These are phyloP conservation scores for Tremellales sp. DNA, from an alignment of 1,284 basidiomycete species.

Conservation along the genomic window DNA sequence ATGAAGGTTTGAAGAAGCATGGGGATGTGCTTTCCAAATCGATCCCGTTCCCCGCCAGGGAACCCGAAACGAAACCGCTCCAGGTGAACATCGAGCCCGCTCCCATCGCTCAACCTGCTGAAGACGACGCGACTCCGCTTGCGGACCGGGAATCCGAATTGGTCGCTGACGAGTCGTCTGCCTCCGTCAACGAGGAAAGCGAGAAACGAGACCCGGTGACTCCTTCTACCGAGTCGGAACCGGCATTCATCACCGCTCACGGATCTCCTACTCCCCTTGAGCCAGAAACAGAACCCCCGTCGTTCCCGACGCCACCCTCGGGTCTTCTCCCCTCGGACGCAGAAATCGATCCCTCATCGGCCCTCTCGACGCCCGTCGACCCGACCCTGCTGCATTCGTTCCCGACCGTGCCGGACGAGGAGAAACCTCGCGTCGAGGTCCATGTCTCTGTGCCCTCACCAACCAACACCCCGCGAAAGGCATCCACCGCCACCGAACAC, in stretches of 20 bases:
- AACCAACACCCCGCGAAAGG: slow-evolving; percentile 17
- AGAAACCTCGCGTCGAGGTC: slow-evolving; percentile 40
- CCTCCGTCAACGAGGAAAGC: background rate
- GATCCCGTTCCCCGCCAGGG: too few relatives aligned
- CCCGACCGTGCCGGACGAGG: slow-evolving; percentile 43
- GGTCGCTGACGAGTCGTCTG: background rate
- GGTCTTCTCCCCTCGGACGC: slow-evolving; percentile 5
- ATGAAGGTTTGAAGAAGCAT: slow-evolving; percentile 4
- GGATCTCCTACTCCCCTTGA: too few relatives aligned
- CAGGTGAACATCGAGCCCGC: slow-evolving; percentile 42
- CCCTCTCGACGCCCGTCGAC: slow-evolving; percentile 27
- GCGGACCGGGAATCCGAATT: too few relatives aligned
- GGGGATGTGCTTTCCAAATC: slow-evolving; percentile 6
- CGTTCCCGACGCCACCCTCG: background rate
- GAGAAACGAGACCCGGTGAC: background rate
- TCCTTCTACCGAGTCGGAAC: background rate
- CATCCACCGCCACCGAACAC: background rate
- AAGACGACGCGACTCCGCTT: slow-evolving; percentile 1
- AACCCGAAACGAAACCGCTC: too few relatives aligned
- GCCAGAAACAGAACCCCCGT: slow-evolving; percentile 2
- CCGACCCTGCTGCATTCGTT: slow-evolving; percentile 26
- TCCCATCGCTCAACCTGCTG: slow-evolving; percentile 25
- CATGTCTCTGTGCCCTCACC: slow-evolving; percentile 39
- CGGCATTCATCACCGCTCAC: too few relatives aligned
- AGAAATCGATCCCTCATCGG: slow-evolving; percentile 4